Evolutionary conservation across 257 asterid species (phyloP).

Genomic region (Sherardia arvensis): DNA sequence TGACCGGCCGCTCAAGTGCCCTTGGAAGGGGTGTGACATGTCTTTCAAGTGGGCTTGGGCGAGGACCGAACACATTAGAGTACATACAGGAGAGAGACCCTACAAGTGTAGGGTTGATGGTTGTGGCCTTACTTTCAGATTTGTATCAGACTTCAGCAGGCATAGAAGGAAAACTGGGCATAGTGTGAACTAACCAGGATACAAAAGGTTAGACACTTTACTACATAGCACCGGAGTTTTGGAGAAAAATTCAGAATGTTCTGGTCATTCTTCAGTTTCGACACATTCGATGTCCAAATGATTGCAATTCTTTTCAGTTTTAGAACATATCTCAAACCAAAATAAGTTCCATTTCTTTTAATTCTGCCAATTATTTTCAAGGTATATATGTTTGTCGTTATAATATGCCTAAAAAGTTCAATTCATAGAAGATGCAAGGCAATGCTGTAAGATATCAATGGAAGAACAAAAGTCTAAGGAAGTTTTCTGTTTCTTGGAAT

Average conservation of each 20-base stretch:
- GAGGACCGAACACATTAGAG: constrained; percentile 78
- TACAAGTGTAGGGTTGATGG: constrained; percentile 59
- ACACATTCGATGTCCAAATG: constrained; percentile 13
- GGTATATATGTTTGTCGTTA: too few species aligned
- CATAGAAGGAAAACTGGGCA: constrained; percentile 89
- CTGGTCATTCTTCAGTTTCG: constrained; percentile 6
- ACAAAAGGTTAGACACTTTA: not conserved
- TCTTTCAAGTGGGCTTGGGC: constrained; percentile 99
- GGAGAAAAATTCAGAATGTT: constrained; percentile 13
- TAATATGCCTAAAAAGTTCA: not conserved
- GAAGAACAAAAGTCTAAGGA: too few species aligned
- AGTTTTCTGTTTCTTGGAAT: not conserved
- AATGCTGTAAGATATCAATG: too few species aligned
- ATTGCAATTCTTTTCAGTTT: constrained; percentile 10
- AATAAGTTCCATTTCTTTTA: not conserved
- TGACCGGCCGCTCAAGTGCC: constrained; percentile 75
- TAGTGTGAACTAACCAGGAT: constrained; percentile 20
- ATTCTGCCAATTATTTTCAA: not conserved
- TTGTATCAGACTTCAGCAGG: constrained; percentile 78
- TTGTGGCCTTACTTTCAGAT: constrained; percentile 84
- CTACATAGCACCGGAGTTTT: not conserved
- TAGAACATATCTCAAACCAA: not conserved
- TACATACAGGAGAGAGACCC: constrained; percentile 83
- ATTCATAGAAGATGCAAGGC: not conserved
- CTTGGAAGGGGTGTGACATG: constrained; percentile 83